Conservation (phyloP, 2,329 filamentous ascomycete genomes). For the Xylariaceae sp. region DNA sequence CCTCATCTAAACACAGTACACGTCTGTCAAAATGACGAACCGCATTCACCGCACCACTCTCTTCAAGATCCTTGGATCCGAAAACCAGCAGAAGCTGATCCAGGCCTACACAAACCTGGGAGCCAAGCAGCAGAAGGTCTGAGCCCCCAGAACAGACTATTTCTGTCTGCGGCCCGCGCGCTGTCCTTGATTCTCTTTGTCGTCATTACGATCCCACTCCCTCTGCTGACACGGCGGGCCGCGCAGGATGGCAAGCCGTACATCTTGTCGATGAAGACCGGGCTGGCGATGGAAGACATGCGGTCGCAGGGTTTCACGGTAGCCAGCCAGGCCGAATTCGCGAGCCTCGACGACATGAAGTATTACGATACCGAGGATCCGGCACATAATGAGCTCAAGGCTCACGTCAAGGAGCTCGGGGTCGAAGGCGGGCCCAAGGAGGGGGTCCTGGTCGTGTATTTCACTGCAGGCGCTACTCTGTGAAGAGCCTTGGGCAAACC, state of each 20-base stretch:
- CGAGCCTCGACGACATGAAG: slow-evolving; percentile 49
- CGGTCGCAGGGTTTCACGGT: slow-evolving; percentile 60
- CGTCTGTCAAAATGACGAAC: slow-evolving; percentile 28
- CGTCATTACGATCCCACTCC: background rate
- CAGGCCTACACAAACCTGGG: slow-evolving; percentile 40
- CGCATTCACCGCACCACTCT: slow-evolving; percentile 42
- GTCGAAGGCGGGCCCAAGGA: slow-evolving; percentile 11
- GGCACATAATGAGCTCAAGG: slow-evolving; percentile 13
- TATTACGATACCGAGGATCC: slow-evolving; percentile 34
- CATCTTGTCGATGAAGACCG: slow-evolving; percentile 51
- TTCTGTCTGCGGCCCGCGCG: too few relatives aligned
- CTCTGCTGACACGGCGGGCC: background rate
- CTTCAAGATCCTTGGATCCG: slow-evolving; percentile 43
- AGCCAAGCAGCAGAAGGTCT: too few relatives aligned
- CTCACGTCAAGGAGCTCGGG: slow-evolving; percentile 8
- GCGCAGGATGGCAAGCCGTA: slow-evolving; percentile 62
- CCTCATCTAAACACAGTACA: background rate
- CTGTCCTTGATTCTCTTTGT: background rate
- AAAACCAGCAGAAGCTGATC: slow-evolving; percentile 35
- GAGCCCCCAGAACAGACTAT: too few relatives aligned
- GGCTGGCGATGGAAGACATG: slow-evolving; percentile 46
- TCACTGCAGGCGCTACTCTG: slow-evolving; percentile 5
- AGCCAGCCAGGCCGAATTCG: slow-evolving; percentile 55
- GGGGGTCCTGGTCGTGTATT: slow-evolving; percentile 13
- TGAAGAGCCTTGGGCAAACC: too few relatives aligned